Base-by-base conservation (phyloP, 2,329 filamentous ascomycete species). In the Nemania sp. region DNA sequence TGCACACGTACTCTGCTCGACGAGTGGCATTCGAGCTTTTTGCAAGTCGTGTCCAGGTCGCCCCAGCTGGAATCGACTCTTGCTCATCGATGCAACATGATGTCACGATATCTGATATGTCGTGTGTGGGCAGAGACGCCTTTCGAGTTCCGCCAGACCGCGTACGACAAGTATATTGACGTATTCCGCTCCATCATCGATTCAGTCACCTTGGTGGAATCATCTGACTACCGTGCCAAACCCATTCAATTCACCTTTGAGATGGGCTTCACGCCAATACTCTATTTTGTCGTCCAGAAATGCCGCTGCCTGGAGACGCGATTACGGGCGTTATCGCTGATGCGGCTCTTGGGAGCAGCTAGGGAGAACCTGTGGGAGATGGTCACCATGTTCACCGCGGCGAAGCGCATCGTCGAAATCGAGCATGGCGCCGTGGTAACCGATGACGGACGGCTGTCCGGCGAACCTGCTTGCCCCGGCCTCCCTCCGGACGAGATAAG, bases 361-460 rank as follows among this genome's bases (percentile, higher is more conserved):
- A 66, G 72, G 17, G 78, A 80, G 54, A 74, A 71, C 1, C 53
- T 79, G 0, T 80, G 77, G 77, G 74, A 79, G 20, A 61, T 69
- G 0, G 55, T 61, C 0, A 64, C 68, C 0, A 68, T 79, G 65
- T 70, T 74, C 50, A 67, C 69, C 1, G 57, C 75, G 2, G 75
- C 71, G 12, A 68, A 65, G 37, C 68, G 72, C 1, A 65, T 75
- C 0, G 68, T 80, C 6, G 76, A 79, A 60, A 62, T 78, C 9
- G 78, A 80, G 65, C 77, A 80, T 35, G 73, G 65, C 4, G 61
- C 76, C 13, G 56, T 67, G 4, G 53, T 77, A 1, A 65, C 65
- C 0, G 59, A 68, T 0, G 62, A 68, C 0, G 68, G 64, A 2
- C 42, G 65, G n/a, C 35, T 65, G 6, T 46, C 62, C 9, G 62